Base-by-base conservation (phyloP, 352 stramenopile genomes). In the Phytophthora megakarya region DNA sequence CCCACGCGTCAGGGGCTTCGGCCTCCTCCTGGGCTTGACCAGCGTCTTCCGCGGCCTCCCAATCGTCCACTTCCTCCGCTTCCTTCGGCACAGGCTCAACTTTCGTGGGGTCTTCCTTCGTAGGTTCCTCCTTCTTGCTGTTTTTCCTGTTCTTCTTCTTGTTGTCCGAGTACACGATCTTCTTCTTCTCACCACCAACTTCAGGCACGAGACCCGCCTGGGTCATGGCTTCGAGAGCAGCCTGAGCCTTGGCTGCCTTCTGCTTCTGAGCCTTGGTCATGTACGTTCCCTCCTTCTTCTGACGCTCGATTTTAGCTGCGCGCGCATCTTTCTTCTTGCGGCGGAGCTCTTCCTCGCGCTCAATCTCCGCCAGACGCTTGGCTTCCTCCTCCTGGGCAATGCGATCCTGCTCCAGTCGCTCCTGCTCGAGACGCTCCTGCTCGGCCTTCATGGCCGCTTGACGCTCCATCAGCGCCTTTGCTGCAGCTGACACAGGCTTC, bases 241-340 rank as follows among this genome's bases (percentile, higher is more conserved):
- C 88, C 68, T 98, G 81, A 16, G 93, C 90, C 51, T 90, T 80
- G 44, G 80, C 81, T 0, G 86, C 89, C 79, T 98, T 98, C 58
- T 97, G 81, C 73, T 98, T 99, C 76, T 99, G 95, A 35, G 92
- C 93, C 80, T 99, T 99, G n/a, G 97, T 99, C 95, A 98, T 99
- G 84, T 99, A 99, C 47, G 95, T 99, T 48, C 97, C 97, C 48
- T 98, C 94, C 50, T 90, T 92, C 76, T 99, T 99, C 76, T 98
- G 92, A 21, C 86, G 88, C 52, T 98, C 95, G 39, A 96, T 81
- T 74, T 97, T 97, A 59, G 86, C 84, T 7, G 80, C 78, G 46
- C 90, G 91, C 32, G 84, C 84, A 55, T 94, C 84, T 52, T 93
- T 88, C 70, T 95, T 94, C 70, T 92, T 93, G 61, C 69, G 82